Evolutionary conservation across 768 basidiomycete genomes (phyloP).

Genomic region (Xanthoconium stramineum): DNA sequence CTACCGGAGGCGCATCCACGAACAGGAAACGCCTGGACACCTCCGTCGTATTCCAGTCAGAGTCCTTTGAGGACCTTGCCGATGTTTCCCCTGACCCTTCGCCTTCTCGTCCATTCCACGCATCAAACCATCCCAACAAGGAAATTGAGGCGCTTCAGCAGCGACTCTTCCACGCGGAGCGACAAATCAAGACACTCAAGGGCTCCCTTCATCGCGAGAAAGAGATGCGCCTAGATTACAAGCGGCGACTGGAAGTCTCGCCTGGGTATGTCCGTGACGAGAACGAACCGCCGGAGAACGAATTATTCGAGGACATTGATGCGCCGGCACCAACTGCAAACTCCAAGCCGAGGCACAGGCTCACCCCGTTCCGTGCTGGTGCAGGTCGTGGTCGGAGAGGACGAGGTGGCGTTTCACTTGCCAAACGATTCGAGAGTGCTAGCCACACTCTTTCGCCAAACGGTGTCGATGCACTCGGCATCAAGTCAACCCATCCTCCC

Average conservation of each 20-base stretch:
- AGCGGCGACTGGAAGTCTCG: constrained; percentile 48
- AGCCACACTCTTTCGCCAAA: constrained; percentile 50
- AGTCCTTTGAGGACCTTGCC: constrained; percentile 43
- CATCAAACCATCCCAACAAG: constrained; percentile 71
- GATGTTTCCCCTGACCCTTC: constrained; percentile 65
- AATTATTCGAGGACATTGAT: constrained; percentile 47
- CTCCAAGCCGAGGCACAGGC: constrained; percentile 37
- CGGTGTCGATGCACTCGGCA: constrained; percentile 22
- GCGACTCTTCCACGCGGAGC: constrained; percentile 79
- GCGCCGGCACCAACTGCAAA: constrained; percentile 30
- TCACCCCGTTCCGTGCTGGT: constrained; percentile 54
- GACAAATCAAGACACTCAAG: constrained; percentile 81
- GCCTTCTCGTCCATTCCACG: constrained; percentile 58
- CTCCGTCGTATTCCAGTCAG: constrained; percentile 43
- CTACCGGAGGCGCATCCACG: constrained; percentile 56
- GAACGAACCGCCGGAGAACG: constrained; percentile 38
- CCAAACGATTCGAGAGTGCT: constrained; percentile 61
- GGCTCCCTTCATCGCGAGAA: constrained; percentile 80
- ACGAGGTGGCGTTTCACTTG: constrained; percentile 52
- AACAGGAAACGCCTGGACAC: constrained; percentile 58
- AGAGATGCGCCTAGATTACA: constrained; percentile 69
- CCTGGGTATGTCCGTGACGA: constrained; percentile 36
- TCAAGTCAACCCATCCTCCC: constrained; percentile 18
- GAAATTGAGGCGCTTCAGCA: constrained; percentile 82
- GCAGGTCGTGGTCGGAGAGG: constrained; percentile 48